Evolutionary conservation across 129 eudicot genomes (phyloP), one percentile per base, ranked within the genome.

Genomic region (Mikania micrantha): DNA sequence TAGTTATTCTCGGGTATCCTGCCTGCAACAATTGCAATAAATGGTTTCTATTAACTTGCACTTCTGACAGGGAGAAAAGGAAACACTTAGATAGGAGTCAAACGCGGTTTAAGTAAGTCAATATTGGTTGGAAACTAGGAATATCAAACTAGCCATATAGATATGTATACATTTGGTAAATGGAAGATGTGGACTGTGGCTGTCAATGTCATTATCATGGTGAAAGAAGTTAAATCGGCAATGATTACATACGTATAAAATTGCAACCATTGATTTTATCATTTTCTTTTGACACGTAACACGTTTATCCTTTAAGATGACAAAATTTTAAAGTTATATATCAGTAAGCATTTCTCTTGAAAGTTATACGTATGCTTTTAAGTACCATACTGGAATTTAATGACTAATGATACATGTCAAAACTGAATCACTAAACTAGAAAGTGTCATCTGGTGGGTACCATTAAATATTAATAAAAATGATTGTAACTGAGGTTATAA

Each of bases 271-370:
- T 29, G 7, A 7, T 29, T 58, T 58, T 31, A 24, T 29, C 21
- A 42, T 21, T 34, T 44, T 36, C 63, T 34, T 68, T 22, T 36
- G 35, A 36, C 50, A 20, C 49, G n/a, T n/a, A n/a, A n/a, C n/a
- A n/a, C n/a, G n/a, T n/a, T n/a, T n/a, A n/a, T 24, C 19, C 35
- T 11, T 67, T 49, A 49, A 67, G 72, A 35, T 32, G 48, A 48
- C 34, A 67, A 48, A 49, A 20, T 7, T 32, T 22, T 24, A 60
- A 35, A 12, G 10, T 39, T 38, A 11, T 15, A 13, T 63, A 64
- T 63, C 15, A 63, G 47, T 3, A 32, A 31, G 45, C 11, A 50
- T 41, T 67, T 47, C 42, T 45, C 20, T 32, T 50, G 49, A 49
- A 35, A 34, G 60, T 24, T 48, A 20, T 4, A 19, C 44, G 45